Evolutionary conservation across 2,329 filamentous ascomycete species (phyloP), one percentile per base, ranked within the genome.

Genomic region (Penicillium olsonii): DNA sequence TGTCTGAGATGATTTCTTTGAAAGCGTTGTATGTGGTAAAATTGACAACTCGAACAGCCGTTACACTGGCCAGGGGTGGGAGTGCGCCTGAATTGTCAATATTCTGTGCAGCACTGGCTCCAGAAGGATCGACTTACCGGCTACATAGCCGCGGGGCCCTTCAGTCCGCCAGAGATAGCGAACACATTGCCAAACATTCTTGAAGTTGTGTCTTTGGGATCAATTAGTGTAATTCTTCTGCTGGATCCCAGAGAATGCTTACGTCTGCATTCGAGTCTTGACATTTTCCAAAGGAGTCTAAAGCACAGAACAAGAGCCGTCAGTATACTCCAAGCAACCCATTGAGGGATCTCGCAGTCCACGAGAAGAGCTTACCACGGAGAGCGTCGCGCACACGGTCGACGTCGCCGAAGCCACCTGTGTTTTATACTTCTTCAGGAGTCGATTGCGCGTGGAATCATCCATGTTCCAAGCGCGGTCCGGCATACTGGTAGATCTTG

Each of bases 261-360:
- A 76, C 74, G 74, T 76, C 64, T 77, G 75, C 74, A 77, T 76
- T 27, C 75, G 74, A 41, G 74, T 76, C 57, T 77, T 77, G 51
- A 77, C 56, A 54, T 77, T 77, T 52, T 77, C 75, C 42, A 77
- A 54, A 31, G 75, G 75, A 39, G 75, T 75, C 74, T 76, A 31
- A 14, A 7, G 50, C 15, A 34, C 27, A 26, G 20, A 42, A 45
- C 14, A 8, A 20, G 42, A 37, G 5, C 12, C 42, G 31, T 62
- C 44, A 64, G 53, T 47, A 51, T 53, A 14, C 15, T 15, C n/a
- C 14, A n/a, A n/a, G 6, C 20, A 20, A 11, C 6, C 14, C 14
- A 11, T 2, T 29, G n/a, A n/a, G n/a, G n/a, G n/a, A n/a, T n/a
- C n/a, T n/a, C n/a, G n/a, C n/a, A n/a, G n/a, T n/a, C 11, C 24